Evolutionary conservation across 768 basidiomycete species (phyloP).

Genomic region (Boletus pseudopeckii): DNA sequence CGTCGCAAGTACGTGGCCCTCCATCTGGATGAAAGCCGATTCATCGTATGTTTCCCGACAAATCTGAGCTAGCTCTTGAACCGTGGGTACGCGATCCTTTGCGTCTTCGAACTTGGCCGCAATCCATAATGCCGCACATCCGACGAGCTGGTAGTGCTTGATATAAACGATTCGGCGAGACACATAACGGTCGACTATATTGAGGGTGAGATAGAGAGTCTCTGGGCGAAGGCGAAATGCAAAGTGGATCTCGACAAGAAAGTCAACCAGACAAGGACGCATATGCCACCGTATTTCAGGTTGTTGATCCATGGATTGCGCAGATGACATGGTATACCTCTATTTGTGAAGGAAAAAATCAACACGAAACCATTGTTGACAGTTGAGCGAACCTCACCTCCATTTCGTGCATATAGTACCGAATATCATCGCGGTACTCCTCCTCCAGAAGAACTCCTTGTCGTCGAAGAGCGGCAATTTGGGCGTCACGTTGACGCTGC

Average conservation of each 20-base stretch:
- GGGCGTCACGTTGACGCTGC: constrained; percentile 67
- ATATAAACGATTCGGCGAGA: constrained; percentile 98
- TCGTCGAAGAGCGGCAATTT: constrained; percentile 63
- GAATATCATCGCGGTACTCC: constrained; percentile 93
- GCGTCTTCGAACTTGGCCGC: constrained; percentile 99
- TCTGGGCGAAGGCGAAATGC: constrained; percentile 97
- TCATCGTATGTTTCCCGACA: constrained; percentile 98
- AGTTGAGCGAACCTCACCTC: constrained; percentile 64
- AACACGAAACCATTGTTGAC: not conserved
- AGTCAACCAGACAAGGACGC: constrained; percentile 98
- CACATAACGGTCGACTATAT: constrained; percentile 98
- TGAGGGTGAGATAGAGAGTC: constrained; percentile 96
- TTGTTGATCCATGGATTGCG: constrained; percentile 97
- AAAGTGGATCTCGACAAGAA: constrained; percentile 97
- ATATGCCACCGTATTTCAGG: constrained; percentile 99
- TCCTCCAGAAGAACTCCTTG: constrained; percentile 85
- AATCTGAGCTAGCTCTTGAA: constrained; percentile 90
- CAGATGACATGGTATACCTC: constrained; percentile 86
- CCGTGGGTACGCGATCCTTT: constrained; percentile 95
- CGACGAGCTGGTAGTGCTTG: constrained; percentile 99
- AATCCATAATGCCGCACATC: constrained; percentile 98
- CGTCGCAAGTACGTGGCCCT: constrained; percentile 92
- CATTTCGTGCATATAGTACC: constrained; percentile 95
- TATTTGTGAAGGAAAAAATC: constrained; percentile 30
- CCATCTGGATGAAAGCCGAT: constrained; percentile 98